Evolutionary conservation across 768 basidiomycete genomes (phyloP), one percentile per base, ranked within the genome.

Genomic region (Paxillus ammoniavirescens): DNA sequence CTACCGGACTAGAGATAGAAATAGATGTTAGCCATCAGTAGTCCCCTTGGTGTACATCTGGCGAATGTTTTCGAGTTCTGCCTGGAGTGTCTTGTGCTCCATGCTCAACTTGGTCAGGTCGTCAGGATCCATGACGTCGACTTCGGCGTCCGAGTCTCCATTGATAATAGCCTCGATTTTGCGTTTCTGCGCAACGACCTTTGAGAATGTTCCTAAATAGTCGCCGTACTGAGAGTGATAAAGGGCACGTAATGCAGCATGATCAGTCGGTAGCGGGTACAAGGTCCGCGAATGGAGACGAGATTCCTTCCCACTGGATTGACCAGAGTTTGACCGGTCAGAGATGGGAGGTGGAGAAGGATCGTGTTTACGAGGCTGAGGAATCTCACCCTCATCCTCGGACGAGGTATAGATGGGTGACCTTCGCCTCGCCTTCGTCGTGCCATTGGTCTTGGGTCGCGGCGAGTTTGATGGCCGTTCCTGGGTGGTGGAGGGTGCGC

Each of bases 401-500:
- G 86, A 84, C 1, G 86, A 85, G 1, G 86, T 87, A 56, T 84
- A 87, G 47, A 83, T 78, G 1, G 83, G 84, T 3, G 83, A 81
- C 41, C 70, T 75, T 42, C 86, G 82, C 42, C 82, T 75, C 18
- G 59, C 50, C 50, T 81, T 83, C 26, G 53, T 48, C 14, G 54
- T 50, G 14, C 56, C 56, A 35, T 47, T 59, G 18, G 53, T 18
- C 44, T 58, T 68, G 53, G 57, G 23, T 51, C 65, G 62, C 2
- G 47, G 52, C n/a, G 56, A 30, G 0, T 50, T 48, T 15, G 43
- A 41, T 8, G 50, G 53, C 46, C 58, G 62, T 5, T 64, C 55
- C 31, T 57, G 60, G 28, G 26, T 49, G 17, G 58, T 50, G 14
- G 50, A 13, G 14, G 65, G 58, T 28, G 48, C 12, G 56, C 60